phyloP scores from a whole-genome alignment of 495 filamentous ascomycete genomes.

The Xylona heveae region DNA sequence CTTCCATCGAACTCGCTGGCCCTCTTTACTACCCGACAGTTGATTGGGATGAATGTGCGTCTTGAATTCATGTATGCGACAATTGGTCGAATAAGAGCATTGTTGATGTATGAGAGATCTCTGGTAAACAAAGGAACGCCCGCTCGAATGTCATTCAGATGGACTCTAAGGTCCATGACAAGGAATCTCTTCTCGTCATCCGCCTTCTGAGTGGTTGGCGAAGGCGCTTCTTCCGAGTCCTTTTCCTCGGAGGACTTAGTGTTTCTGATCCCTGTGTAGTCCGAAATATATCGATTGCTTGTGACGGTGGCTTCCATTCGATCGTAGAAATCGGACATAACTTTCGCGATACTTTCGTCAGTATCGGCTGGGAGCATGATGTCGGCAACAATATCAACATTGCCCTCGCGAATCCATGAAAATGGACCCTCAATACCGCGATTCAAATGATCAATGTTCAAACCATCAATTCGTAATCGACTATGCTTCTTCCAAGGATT shows the following conservation, averaged over 20 bases:
- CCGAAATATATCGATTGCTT: conserved; percentile 3
- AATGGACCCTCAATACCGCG: conserved; percentile 86
- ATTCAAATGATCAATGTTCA: conserved; percentile 92
- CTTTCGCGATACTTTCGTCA: conserved; percentile 71
- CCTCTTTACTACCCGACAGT: conserved; percentile 80
- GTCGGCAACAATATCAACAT: conserved; percentile 90
- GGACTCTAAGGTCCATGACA: conserved; percentile 72
- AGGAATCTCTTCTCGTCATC: conserved; percentile 42
- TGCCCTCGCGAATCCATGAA: conserved; percentile 91
- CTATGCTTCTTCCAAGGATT: conserved; percentile 80
- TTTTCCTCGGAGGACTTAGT: conserved; percentile 7
- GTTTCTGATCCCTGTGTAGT: too few relatives aligned
- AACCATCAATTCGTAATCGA: conserved; percentile 71
- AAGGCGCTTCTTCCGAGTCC: conserved; percentile 6
- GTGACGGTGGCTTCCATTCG: conserved; percentile 81
- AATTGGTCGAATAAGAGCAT: conserved; percentile 83
- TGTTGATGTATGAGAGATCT: conserved; percentile 87
- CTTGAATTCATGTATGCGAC: conserved; percentile 97
- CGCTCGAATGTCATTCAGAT: conserved; percentile 82
- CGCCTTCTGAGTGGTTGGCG: not conserved
- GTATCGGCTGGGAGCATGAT: conserved; percentile 77
- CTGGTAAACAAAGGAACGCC: conserved; percentile 78
- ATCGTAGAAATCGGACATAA: conserved; percentile 87
- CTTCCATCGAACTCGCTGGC: conserved; percentile 78
- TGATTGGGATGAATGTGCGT: conserved; percentile 82